phyloP scores from a whole-genome alignment of 2,329 filamentous ascomycete species.

The Cercospora brassicicola region DNA sequence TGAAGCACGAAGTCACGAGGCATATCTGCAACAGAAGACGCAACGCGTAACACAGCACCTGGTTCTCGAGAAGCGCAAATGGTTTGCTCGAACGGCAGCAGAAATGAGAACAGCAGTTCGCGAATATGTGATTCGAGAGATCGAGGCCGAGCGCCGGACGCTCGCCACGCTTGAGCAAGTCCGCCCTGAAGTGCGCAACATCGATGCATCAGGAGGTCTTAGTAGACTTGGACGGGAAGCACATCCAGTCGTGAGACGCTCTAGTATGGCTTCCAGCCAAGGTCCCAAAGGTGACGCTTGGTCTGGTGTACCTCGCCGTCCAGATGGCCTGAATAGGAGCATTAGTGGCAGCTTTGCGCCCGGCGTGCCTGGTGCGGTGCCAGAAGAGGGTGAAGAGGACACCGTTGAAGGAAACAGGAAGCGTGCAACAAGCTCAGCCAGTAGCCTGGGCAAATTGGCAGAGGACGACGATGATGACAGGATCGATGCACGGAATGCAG shows the following conservation, averaged over 20 bases:
- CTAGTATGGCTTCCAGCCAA: slow-evolving; percentile 81
- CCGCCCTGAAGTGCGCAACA: slow-evolving; percentile 85
- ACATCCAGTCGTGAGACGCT: slow-evolving; percentile 74
- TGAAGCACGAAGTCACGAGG: slow-evolving; percentile 79
- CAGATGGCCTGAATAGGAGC: slow-evolving; percentile 74
- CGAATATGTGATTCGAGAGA: slow-evolving; percentile 91
- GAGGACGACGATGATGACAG: slow-evolving; percentile 86
- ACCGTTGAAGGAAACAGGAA: slow-evolving; percentile 52
- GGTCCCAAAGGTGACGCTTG: slow-evolving; percentile 97
- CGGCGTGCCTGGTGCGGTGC: slow-evolving; percentile 50
- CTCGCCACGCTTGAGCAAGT: slow-evolving; percentile 92
- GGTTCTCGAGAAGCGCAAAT: slow-evolving; percentile 81
- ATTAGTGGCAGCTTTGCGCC: slow-evolving; percentile 69
- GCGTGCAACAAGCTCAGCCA: slow-evolving; percentile 51
- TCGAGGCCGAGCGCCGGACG: slow-evolving; percentile 89
- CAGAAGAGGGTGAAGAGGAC: slow-evolving; percentile 53
- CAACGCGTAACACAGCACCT: slow-evolving; percentile 86
- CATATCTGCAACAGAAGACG: slow-evolving; percentile 80
- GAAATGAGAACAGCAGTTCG: slow-evolving; percentile 81
- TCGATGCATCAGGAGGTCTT: slow-evolving; percentile 86
- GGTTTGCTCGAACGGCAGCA: slow-evolving; percentile 83
- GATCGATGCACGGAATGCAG: slow-evolving; percentile 92
- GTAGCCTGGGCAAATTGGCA: slow-evolving; percentile 57
- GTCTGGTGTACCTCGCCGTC: slow-evolving; percentile 86
- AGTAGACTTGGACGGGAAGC: slow-evolving; percentile 85